Conservation (phyloP, 2,329 filamentous ascomycete species). For the Hymenoscyphus fraxineus region DNA sequence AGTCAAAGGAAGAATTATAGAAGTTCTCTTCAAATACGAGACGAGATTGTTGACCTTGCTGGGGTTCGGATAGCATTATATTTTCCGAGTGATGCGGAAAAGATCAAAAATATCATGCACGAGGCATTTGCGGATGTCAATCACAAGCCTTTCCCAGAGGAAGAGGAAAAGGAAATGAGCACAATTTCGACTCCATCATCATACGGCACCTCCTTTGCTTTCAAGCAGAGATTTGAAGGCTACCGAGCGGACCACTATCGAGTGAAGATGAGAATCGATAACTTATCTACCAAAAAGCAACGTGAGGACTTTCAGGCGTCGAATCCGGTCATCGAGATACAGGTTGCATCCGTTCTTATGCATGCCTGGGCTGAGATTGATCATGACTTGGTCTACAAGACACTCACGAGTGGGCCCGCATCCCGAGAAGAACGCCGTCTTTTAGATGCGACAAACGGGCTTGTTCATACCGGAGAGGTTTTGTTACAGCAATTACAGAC, state of each 20-base stretch:
- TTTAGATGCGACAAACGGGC: conserved; percentile 16
- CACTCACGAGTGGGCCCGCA: conserved; percentile 4
- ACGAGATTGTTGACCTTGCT: conserved; percentile 18
- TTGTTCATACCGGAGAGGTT: conserved; percentile 15
- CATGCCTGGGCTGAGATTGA: conserved; percentile 18
- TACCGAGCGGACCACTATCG: conserved; percentile 17
- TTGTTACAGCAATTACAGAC: conserved; percentile 13
- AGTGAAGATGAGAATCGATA: conserved; percentile 12
- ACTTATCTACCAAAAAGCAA: conserved; percentile 6
- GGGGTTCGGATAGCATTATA: conserved; percentile 18
- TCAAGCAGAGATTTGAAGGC: conserved; percentile 14
- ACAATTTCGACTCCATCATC: not conserved
- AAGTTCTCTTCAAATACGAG: conserved; percentile 6
- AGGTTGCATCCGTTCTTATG: conserved; percentile 15
- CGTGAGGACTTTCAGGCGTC: conserved; percentile 10
- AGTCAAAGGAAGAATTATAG: conserved; percentile 9
- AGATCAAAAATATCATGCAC: conserved; percentile 16
- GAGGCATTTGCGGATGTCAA: conserved; percentile 12
- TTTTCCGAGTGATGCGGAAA: conserved; percentile 15
- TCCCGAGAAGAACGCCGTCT: conserved; percentile 13
- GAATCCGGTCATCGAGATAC: conserved; percentile 15
- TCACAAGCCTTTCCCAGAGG: conserved; percentile 7
- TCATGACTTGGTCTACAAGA: conserved; percentile 18
- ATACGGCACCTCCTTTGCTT: not conserved
- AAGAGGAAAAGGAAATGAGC: not conserved